Base-by-base conservation (phyloP, 768 basidiomycete genomes). In the Serendipita indica region DNA sequence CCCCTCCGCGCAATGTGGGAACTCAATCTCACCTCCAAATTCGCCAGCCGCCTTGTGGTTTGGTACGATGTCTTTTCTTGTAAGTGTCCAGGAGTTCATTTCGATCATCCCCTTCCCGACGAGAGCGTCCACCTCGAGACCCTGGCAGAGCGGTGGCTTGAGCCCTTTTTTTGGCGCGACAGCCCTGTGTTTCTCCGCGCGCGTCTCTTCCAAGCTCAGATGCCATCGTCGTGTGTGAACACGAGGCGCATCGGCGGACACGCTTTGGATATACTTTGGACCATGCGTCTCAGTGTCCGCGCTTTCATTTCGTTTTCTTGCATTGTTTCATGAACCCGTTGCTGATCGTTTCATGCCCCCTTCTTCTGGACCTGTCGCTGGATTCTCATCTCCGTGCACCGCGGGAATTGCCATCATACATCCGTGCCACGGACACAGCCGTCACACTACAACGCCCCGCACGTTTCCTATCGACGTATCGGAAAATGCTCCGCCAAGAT, bases 21-120 rank as follows among this genome's bases (percentile, higher is more conserved):
- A 61, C 78, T 88, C 77, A 71, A 73, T 49, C 67, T 72, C 33
- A 69, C 74, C 3, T 76, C 74, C 5, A 79, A 81, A 64, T 72
- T 82, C 64, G 77, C 81, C 87, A 87, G 69, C 75, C 77, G 35
- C 82, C 79, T 3, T 76, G 89, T 74, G 88, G 85, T 75, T 7
- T 57, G 39, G n/a, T 33, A 10, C 25, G 39, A 45, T 5, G 18
- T 49, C 30, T 12, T 30, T 39, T 37, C 39, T 35, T 58, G 25
- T 57, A 60, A 60, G 33, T 27, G 20, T n/a, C 10, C 39, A 34
- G 30, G 18, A 30, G 37, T 54, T 33, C 35, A 22, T 32, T 63
- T 49, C 3, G 52, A 25, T 25, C 43, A 4, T 43, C 25, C 52
- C 2, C 35, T 39, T 52, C 33, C 16, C 28, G n/a, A 13, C 27